Base-by-base conservation (phyloP, 1,139 yeast genomes). In the Nakaseomyces delphensis region DNA sequence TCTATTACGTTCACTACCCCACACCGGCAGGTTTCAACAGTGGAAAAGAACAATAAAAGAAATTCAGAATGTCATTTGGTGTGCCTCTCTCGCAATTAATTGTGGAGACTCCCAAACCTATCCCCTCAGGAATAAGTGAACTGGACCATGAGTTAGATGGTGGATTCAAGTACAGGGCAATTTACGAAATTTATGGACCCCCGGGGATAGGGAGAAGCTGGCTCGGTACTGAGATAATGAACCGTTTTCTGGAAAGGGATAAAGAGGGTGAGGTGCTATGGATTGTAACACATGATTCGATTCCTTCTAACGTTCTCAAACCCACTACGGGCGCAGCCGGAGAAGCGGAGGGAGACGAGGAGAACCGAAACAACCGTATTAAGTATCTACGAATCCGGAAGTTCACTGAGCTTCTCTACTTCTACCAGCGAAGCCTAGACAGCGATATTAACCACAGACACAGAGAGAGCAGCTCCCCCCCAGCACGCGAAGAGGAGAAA, bases 101-200 rank as follows among this genome's bases (percentile, higher is more conserved):
- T 11, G 49, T 46, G 9, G 54, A 53, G 6, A 49, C 45, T 4
- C 52, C 55, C 1, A 42, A 46, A 14, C 56, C 59, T 1, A 40
- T 59, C 13, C 30, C 44, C 4, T 53, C 53, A 20, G 62, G 63
- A 5, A 46, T 54, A 27, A 35, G 39, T 4, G 45, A 39, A n/a
- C 44, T 60, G 23, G 63, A 60, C 43, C 42, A 40, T 9, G 41
- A 44, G 4, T 38, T 60, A 28, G 52, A 54, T 39, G 49, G 46
- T 14, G 63, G 63, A 3, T 55, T 59, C 27, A 54, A 57, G 24
- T 45, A 50, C 14, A 42, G 57, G 35, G 49, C 54, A 16, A 57
- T 59, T 19, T 60, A 60, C 45, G 64, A 60, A 36, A 45, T 60
- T 10, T 58, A 49, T 45, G 64, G 64, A 1, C 59, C 60, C 6